Conservation (phyloP, 2,329 filamentous ascomycete genomes). For the Graphiopsis chlorocephala region DNA sequence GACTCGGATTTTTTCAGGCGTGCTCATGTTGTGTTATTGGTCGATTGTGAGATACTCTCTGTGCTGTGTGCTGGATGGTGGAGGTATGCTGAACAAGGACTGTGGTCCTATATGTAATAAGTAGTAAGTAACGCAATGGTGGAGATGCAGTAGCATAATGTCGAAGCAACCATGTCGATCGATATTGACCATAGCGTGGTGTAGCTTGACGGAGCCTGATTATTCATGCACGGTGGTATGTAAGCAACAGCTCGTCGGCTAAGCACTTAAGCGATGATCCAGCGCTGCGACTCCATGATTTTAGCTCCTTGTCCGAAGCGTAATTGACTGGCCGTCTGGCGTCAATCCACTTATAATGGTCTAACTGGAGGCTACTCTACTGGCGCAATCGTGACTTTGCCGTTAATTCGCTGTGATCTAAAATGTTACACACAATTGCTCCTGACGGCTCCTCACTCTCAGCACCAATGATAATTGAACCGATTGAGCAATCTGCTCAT, state of each 20-base stretch:
- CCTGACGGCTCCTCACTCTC: not conserved
- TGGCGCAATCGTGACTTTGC: not conserved
- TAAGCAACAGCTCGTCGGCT: not conserved
- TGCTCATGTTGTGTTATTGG: not conserved
- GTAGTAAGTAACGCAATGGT: not conserved
- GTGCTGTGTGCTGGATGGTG: not conserved
- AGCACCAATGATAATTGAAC: not conserved
- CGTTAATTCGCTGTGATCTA: not conserved
- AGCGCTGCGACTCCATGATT: not conserved
- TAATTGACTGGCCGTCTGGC: not conserved
- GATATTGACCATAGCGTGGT: not conserved
- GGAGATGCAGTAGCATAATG: not conserved
- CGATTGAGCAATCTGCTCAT: not conserved
- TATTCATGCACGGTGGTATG: not conserved
- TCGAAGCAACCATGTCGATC: not conserved
- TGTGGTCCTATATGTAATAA: not conserved
- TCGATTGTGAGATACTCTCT: not conserved
- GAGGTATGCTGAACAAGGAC: not conserved
- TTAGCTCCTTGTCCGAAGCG: not conserved
- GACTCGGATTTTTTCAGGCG: not conserved
- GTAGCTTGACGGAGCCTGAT: not conserved
- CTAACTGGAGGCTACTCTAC: not conserved
- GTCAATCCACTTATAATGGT: not conserved
- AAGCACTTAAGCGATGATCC: not conserved
- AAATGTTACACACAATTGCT: not conserved